Evolutionary conservation across 2,329 filamentous ascomycete genomes (phyloP).

Genomic region (Davidsoniella neocaledoniae): DNA sequence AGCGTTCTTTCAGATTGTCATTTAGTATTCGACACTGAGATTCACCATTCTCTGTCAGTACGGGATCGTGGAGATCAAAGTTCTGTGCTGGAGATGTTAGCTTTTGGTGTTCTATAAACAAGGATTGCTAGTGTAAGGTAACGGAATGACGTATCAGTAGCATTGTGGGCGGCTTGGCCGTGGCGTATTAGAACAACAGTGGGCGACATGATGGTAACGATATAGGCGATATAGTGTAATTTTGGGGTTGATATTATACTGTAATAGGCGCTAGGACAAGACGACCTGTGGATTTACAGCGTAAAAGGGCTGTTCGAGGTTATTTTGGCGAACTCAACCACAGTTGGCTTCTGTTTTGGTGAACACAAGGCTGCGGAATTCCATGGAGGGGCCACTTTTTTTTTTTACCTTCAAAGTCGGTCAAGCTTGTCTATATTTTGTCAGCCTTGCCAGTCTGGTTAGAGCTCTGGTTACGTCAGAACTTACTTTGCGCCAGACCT

Average conservation of each 20-base stretch:
- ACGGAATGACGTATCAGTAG: slow-evolving; percentile 27
- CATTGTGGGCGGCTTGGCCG: slow-evolving; percentile 53
- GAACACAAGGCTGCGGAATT: neutral
- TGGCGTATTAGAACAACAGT: slow-evolving; percentile 73
- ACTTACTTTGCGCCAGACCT: too few species aligned
- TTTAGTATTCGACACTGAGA: slow-evolving; percentile 31
- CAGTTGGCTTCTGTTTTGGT: neutral
- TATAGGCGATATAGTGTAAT: neutral
- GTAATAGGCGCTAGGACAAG: too few species aligned
- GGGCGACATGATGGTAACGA: slow-evolving; percentile 27
- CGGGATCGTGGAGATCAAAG: slow-evolving; percentile 32
- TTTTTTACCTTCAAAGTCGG: neutral
- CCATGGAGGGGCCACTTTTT: neutral
- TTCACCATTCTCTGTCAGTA: slow-evolving; percentile 31
- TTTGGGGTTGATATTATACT: neutral
- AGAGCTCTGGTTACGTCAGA: neutral
- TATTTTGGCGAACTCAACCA: too few species aligned
- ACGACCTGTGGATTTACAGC: too few species aligned
- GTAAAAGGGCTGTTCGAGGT: too few species aligned
- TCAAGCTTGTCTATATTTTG: neutral
- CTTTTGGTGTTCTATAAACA: neutral
- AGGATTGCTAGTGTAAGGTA: slow-evolving; percentile 11
- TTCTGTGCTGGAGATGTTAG: slow-evolving; percentile 22
- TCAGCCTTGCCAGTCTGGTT: neutral
- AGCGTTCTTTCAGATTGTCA: slow-evolving; percentile 24